phyloP scores from a whole-genome alignment of 2,329 filamentous ascomycete genomes.

The Ascochyta lentis region DNA sequence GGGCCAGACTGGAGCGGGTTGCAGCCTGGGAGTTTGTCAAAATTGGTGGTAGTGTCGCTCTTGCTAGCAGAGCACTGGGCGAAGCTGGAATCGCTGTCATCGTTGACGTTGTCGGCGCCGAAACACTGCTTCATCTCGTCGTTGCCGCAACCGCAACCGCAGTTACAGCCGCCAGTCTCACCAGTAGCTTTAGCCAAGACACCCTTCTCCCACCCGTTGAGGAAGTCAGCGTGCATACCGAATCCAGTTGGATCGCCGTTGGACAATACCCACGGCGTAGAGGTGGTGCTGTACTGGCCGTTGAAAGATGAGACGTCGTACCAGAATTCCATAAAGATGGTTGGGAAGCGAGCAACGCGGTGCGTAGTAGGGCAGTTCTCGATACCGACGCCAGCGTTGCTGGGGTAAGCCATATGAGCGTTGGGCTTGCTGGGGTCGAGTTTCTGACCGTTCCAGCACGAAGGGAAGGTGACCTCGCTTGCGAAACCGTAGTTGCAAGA shows the following conservation, averaged over 20 bases:
- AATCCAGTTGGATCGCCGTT: conserved; percentile 49
- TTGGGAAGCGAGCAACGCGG: conserved; percentile 44
- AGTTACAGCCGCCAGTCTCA: conserved; percentile 44
- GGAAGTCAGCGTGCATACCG: conserved; percentile 48
- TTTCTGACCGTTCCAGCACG: conserved; percentile 48
- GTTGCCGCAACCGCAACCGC: conserved; percentile 46
- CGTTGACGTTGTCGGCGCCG: conserved; percentile 43
- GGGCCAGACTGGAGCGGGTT: conserved; percentile 49
- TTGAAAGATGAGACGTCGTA: conserved; percentile 46
- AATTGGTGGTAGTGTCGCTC: conserved; percentile 21
- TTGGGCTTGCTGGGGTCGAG: conserved; percentile 41
- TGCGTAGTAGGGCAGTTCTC: conserved; percentile 44
- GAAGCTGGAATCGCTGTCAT: conserved; percentile 37
- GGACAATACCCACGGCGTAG: conserved; percentile 44
- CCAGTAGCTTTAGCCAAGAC: conserved; percentile 46
- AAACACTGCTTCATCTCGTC: conserved; percentile 48
- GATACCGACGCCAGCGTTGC: conserved; percentile 32
- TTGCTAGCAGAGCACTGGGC: conserved; percentile 35
- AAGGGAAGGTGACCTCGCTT: conserved; percentile 45
- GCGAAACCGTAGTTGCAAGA: conserved; percentile 47
- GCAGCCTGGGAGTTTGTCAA: conserved; percentile 48
- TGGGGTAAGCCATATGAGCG: conserved; percentile 52
- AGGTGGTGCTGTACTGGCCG: conserved; percentile 39
- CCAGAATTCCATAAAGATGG: conserved; percentile 51
- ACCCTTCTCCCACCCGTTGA: conserved; percentile 48